Evolutionary conservation across 441 rosid genomes (phyloP).

Genomic region (Gossypium schwendimanii): DNA sequence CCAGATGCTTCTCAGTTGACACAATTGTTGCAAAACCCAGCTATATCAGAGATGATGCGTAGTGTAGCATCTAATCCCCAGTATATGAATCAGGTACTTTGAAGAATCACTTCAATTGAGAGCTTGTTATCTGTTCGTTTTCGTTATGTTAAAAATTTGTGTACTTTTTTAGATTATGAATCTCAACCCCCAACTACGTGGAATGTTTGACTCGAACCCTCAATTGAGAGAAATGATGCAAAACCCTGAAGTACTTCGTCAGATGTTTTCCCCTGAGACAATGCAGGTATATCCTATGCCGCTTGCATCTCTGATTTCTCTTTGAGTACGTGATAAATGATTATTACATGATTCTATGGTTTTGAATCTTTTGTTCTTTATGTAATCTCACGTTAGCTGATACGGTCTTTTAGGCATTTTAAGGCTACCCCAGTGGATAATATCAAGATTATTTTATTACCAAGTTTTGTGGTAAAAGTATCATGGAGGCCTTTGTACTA

Average conservation of each 20-base stretch:
- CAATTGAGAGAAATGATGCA: slow-evolving; percentile 74
- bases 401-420: slow-evolving; percentile 1
- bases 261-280: slow-evolving; percentile 56
- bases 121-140: slow-evolving; percentile 9
- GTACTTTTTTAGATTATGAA: slow-evolving; percentile 37
- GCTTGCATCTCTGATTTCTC: not conserved
- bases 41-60: slow-evolving; percentile 56
- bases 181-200: slow-evolving; percentile 58
- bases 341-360: not conserved
- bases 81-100: slow-evolving; percentile 55
- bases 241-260: slow-evolving; percentile 63
- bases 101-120: not conserved
- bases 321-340: not conserved
- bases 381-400: not conserved
- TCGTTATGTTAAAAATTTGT: slow-evolving; percentile 5
- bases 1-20: slow-evolving; percentile 45
- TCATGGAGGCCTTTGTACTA: too few species aligned
- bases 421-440: not conserved
- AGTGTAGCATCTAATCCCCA: slow-evolving; percentile 51
- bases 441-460: not conserved
- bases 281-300: slow-evolving; percentile 40
- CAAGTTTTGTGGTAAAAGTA: too few species aligned
- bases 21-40: slow-evolving; percentile 59
- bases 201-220: slow-evolving; percentile 50
- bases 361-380: not conserved